A percentile compares a stretch with the other conserved stretches of the same genome.
phyloP scores from a whole-genome alignment of 768 basidiomycete genomes.

The Tulasnella sp. region DNA sequence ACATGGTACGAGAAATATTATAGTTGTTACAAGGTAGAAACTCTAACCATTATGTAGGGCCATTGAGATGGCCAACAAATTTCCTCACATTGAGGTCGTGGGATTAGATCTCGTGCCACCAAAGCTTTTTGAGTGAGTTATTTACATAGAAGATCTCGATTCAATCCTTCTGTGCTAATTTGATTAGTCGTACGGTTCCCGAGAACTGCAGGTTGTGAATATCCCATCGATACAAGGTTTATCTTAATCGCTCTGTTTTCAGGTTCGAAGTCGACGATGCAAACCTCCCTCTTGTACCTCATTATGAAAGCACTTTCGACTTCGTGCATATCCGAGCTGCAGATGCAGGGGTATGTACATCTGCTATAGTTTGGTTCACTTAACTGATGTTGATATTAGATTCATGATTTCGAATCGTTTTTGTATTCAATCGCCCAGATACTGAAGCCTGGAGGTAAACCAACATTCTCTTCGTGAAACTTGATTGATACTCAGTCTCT shows the following conservation, averaged over 20 bases:
- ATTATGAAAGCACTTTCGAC: conserved; percentile 6
- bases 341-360: conserved; percentile 1
- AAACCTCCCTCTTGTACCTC: conserved; percentile 9
- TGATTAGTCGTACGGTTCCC: no score
- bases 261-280: conserved; percentile 9
- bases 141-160: no score
- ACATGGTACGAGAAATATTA: no score
- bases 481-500: conserved; percentile 1
- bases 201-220: no score
- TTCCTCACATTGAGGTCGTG: conserved; percentile 4
- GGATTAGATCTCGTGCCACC: conserved; percentile 10
- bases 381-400: neutral
- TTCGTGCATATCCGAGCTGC: conserved; percentile 8
- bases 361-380: neutral
- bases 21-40: no score
- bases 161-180: no score
- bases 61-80: conserved; percentile 10
- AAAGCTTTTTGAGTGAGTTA: conserved; percentile 7
- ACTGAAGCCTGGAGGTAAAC: conserved; percentile 3
- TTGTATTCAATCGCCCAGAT: conserved; percentile 6
- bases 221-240: no score
- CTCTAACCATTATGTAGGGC: no score
- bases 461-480: no score
- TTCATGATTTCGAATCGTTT: conserved; percentile 10
- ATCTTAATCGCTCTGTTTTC: no score